Conservation (phyloP, 345 rosid species). For the Jatropha curcas region DNA sequence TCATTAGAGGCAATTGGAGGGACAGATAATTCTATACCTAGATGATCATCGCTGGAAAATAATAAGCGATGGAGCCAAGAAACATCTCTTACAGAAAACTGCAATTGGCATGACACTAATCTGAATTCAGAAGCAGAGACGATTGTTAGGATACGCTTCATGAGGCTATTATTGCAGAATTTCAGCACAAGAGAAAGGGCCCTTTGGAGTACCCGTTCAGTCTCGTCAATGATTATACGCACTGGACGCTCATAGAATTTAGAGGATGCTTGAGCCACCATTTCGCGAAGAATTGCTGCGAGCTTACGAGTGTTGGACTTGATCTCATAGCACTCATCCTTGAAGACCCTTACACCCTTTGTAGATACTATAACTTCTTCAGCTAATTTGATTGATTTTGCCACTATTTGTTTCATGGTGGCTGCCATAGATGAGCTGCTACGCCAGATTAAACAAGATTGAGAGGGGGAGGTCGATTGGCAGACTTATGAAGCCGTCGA, state of each 20-base stretch:
- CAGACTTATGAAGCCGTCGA: no score
- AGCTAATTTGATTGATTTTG: no score
- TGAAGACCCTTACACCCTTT: no score
- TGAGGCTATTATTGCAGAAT: no score
- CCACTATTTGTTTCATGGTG: no score
- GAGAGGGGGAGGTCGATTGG: no score
- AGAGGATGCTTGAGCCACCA: conserved; percentile 78
- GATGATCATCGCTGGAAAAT: conserved; percentile 57
- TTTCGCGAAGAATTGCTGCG: no score
- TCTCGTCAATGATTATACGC: conserved; percentile 79
- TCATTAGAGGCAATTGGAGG: conserved; percentile 94
- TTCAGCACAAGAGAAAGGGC: conserved; percentile 65
- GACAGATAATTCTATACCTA: conserved; percentile 50
- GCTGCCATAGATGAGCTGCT: no score
- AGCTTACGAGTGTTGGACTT: no score
- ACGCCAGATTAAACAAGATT: no score
- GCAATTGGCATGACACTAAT: conserved; percentile 65
- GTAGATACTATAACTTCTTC: no score
- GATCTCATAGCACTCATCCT: no score
- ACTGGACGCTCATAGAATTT: conserved; percentile 93
- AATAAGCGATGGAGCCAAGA: conserved; percentile 90
- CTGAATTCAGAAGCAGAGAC: conserved; percentile 81
- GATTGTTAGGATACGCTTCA: conserved; percentile 77
- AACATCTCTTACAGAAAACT: conserved; percentile 80
- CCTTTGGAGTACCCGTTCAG: conserved; percentile 79